Base-by-base conservation (phyloP, 441 rosid species). In the Erysimum pusillum region DNA sequence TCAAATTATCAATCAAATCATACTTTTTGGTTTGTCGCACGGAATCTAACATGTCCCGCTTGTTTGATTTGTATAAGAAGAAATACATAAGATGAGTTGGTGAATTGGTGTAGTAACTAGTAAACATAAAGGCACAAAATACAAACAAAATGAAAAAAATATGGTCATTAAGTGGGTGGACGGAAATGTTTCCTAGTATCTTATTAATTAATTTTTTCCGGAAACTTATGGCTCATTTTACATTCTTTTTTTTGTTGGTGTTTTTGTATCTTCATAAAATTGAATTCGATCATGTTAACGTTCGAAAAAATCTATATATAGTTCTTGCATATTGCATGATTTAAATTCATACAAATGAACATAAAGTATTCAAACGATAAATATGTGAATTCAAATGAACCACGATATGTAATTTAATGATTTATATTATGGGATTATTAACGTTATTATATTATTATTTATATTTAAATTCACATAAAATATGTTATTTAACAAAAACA, bases 1-100 rank as follows among this genome's bases (percentile, higher is more conserved):
- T 71, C 76, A 71, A 65, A 71, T 49, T 65, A 6, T 59, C 61
- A 45, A 71, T 77, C 72, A 76, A 25, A 56, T 69, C 79, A 62
- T 20, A 69, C 67, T 63, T 56, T 64, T 64, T 64, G 18, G 63
- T 41, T 69, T 77, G 67, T 77, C 67, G 51, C 76, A 45, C 38
- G 60, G 67, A 76, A 63, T 76, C 52, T 63, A 71, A 63, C 57
- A 53, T 44, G 70, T 15, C 25, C 53, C 59, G 64, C 58, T 53
- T 45, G 42, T 46, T 53, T 61, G 69, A 46, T 42, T 61, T 44
- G 28, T 36, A 35, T 45, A 44, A 49, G 28, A 25, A 66, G 22
- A 62, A 13, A 36, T 45, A 31, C 22, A 32, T 12, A 60, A 3
- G 36, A 31, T 14, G 25, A 13, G 15, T 15, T 57, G 8, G 9